These are phyloP conservation scores for Cephaloascus albidus DNA, from an alignment of 805 yeast species.

Conservation along the genomic window DNA sequence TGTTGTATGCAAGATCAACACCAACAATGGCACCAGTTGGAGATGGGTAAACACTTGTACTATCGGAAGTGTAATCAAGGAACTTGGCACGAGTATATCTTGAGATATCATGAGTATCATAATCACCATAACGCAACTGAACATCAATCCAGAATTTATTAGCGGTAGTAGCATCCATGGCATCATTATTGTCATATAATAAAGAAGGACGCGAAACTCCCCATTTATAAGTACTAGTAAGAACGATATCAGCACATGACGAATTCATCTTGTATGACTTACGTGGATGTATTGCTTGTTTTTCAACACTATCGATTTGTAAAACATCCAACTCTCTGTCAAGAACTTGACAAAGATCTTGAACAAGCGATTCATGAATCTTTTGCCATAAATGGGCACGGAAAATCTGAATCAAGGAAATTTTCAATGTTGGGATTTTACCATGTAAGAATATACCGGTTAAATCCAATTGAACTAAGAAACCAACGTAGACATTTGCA, in stretches of 20 bases:
- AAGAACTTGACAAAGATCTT: slow-evolving; percentile 85
- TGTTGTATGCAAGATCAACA: slow-evolving; percentile 88
- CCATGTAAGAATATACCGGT: slow-evolving; percentile 98
- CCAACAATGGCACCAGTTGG: slow-evolving; percentile 90
- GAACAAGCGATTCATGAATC: slow-evolving; percentile 91
- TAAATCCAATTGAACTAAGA: slow-evolving; percentile 88
- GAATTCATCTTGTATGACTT: slow-evolving; percentile 97
- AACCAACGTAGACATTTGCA: slow-evolving; percentile 97
- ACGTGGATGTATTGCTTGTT: slow-evolving; percentile 92
- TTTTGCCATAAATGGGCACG: slow-evolving; percentile 99
- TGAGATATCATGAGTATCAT: slow-evolving; percentile 94
- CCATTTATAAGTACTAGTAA: slow-evolving; percentile 75
- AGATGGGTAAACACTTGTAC: slow-evolving; percentile 77
- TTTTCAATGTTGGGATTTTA: slow-evolving; percentile 93
- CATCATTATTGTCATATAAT: slow-evolving; percentile 62
- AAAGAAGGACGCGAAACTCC: slow-evolving; percentile 74
- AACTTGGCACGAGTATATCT: slow-evolving; percentile 90
- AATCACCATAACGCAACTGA: slow-evolving; percentile 92
- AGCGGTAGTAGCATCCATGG: slow-evolving; percentile 45
- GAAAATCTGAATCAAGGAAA: slow-evolving; percentile 90
- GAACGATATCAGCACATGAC: slow-evolving; percentile 83
- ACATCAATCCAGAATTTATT: slow-evolving; percentile 91
- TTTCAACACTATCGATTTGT: slow-evolving; percentile 78
- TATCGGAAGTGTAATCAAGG: slow-evolving; percentile 87
- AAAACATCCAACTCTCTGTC: slow-evolving; percentile 80